These are phyloP conservation scores for Phytophthora kernoviae DNA, from an alignment of 352 stramenopile species.

Conservation along the genomic window DNA sequence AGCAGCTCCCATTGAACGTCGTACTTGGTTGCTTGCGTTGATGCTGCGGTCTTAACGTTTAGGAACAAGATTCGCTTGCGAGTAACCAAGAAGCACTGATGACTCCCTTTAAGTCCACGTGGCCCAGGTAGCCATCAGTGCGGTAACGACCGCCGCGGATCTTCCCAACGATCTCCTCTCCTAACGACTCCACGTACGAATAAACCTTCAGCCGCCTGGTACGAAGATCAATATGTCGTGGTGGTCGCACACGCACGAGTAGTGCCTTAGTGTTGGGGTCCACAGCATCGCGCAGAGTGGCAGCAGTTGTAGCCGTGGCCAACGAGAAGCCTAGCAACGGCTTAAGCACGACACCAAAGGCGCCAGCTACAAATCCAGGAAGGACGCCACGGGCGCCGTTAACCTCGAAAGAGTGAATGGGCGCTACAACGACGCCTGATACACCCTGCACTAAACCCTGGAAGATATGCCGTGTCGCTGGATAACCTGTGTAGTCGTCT, in stretches of 20 bases:
- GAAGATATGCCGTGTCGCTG: slow-evolving; percentile 85
- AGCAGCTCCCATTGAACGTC: slow-evolving; percentile 82
- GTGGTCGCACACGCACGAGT: slow-evolving; percentile 74
- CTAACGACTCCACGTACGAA: slow-evolving; percentile 88
- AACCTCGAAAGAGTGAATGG: slow-evolving; percentile 83
- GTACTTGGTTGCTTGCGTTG: slow-evolving; percentile 61
- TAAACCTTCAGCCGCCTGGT: slow-evolving; percentile 84
- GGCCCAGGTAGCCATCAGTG: slow-evolving; percentile 79
- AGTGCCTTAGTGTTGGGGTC: slow-evolving; percentile 83
- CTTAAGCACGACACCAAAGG: slow-evolving; percentile 84
- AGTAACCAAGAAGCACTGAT: slow-evolving; percentile 87
- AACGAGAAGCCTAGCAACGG: slow-evolving; percentile 80
- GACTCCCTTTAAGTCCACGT: slow-evolving; percentile 72
- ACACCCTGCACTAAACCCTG: slow-evolving; percentile 87
- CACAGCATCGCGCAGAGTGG: slow-evolving; percentile 78
- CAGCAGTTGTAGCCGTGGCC: slow-evolving; percentile 69
- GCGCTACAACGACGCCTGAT: slow-evolving; percentile 82
- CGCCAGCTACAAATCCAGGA: slow-evolving; percentile 76
- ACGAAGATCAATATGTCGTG: slow-evolving; percentile 82
- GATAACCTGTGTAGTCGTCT: slow-evolving; percentile 89
- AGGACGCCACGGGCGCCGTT: slow-evolving; percentile 79
- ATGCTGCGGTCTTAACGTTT: slow-evolving; percentile 57
- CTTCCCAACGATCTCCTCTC: slow-evolving; percentile 86
- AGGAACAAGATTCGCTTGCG: slow-evolving; percentile 82
- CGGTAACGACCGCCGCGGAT: slow-evolving; percentile 80